phyloP scores from a whole-genome alignment of 2,329 filamentous ascomycete species.

The Ceratocystis ficicola region DNA sequence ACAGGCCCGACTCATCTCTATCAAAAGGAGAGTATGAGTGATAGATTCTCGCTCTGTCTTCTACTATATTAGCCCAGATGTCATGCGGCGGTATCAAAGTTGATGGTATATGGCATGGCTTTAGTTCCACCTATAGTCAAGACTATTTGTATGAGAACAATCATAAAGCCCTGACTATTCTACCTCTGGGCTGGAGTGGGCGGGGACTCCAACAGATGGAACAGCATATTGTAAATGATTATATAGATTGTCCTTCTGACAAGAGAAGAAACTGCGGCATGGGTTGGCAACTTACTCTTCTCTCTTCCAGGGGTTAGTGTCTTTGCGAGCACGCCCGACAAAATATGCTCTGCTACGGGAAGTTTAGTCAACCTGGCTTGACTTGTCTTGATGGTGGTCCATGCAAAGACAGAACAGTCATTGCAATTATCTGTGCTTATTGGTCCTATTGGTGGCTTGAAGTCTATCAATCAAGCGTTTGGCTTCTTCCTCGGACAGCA shows the following conservation, averaged over 20 bases:
- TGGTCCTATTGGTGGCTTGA: neutral
- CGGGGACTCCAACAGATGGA: neutral
- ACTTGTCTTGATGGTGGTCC: neutral
- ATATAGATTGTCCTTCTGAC: neutral
- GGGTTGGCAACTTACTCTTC: neutral
- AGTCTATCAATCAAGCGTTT: neutral
- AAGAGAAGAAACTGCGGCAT: neutral
- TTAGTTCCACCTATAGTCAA: neutral
- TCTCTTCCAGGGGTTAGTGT: no score
- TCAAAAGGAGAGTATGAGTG: neutral
- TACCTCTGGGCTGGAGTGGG: neutral
- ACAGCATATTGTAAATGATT: constrained; percentile 6
- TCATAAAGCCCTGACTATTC: neutral
- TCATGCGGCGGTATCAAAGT: neutral
- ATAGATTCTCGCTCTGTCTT: neutral
- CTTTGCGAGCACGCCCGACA: neutral
- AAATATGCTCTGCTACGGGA: neutral
- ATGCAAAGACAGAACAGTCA: neutral
- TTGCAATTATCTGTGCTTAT: neutral
- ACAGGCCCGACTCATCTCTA: neutral
- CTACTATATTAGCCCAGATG: neutral
- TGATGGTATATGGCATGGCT: neutral
- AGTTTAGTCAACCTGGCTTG: neutral
- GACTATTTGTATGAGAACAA: neutral
- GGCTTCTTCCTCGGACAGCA: neutral